These are phyloP conservation scores for Fusarium redolens DNA, from an alignment of 2,329 filamentous ascomycete species.

Conservation along the genomic window DNA sequence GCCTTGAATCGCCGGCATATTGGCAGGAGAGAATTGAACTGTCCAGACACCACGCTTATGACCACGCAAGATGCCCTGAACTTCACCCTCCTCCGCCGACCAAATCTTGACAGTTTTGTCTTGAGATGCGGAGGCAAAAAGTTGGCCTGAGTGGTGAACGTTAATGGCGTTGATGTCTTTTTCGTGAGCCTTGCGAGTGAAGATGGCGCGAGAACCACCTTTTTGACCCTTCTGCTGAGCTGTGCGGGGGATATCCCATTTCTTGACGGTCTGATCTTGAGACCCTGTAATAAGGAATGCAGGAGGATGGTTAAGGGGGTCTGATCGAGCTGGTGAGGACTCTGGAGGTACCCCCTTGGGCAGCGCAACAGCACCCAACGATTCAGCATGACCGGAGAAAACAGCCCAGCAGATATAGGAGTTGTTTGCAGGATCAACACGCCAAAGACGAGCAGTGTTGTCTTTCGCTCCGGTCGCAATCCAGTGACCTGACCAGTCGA, in stretches of 20 bases:
- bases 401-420: conserved; percentile 83
- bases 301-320: conserved; percentile 83
- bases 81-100: conserved; percentile 89
- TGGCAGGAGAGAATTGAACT: conserved; percentile 85
- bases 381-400: conserved; percentile 94
- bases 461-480: conserved; percentile 96
- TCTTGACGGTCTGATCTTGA: conserved; percentile 94
- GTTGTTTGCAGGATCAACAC: conserved; percentile 78
- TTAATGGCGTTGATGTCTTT: conserved; percentile 98
- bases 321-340: conserved; percentile 75
- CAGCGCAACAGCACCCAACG: conserved; percentile 87
- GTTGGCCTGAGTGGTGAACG: conserved; percentile 75
- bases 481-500: conserved; percentile 98
- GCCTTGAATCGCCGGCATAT: conserved; percentile 78
- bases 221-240: conserved; percentile 58
- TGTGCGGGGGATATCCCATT: conserved; percentile 82
- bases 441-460: conserved; percentile 92
- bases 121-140: conserved; percentile 96
- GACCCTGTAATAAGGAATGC: conserved; percentile 90
- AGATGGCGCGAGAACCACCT: conserved; percentile 74
- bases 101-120: conserved; percentile 98
- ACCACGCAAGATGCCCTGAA: conserved; percentile 89
- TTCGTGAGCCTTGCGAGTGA: conserved; percentile 95
- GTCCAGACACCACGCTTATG: conserved; percentile 97
- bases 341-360: conserved; percentile 76